Percentiles rank a stretch among this genome's conserved stretches.
These are phyloP conservation scores for Psidium friedrichsthalianum DNA, from an alignment of 345 rosid genomes.

Conservation along the genomic window DNA sequence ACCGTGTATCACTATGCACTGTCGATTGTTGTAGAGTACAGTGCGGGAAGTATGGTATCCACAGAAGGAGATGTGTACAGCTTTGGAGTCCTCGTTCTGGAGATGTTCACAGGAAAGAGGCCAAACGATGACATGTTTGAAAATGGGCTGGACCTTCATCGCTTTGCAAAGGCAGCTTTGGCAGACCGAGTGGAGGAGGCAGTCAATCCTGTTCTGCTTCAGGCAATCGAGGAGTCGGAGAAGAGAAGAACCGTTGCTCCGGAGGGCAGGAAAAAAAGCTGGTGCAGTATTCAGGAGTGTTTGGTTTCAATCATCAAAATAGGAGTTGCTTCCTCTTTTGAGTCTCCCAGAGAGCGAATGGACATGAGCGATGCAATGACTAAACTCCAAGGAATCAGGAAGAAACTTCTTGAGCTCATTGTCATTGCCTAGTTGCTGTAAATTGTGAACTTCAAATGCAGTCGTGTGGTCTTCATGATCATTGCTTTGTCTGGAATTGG, in stretches of 20 bases:
- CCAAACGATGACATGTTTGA: background rate
- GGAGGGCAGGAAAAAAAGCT: too few relatives aligned
- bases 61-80: background rate
- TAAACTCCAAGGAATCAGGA: background rate
- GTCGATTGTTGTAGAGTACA: background rate
- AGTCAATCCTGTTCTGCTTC: rapidly evolving
- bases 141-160: background rate
- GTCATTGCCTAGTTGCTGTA: background rate
- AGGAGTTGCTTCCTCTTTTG: background rate
- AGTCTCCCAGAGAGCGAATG: background rate
- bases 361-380: background rate
- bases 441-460: background rate
- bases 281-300: too few relatives aligned
- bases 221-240: background rate
- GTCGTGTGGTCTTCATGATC: too few relatives aligned
- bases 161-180: background rate
- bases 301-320: too few relatives aligned
- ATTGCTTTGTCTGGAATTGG: background rate
- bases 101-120: background rate
- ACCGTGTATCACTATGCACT: too few relatives aligned
- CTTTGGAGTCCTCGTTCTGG: background rate
- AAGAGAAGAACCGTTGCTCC: too few relatives aligned
- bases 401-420: background rate
- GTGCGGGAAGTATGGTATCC: background rate
- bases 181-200: background rate